Conservation (phyloP, 1,284 basidiomycete species). For the Ustilago esculenta region DNA sequence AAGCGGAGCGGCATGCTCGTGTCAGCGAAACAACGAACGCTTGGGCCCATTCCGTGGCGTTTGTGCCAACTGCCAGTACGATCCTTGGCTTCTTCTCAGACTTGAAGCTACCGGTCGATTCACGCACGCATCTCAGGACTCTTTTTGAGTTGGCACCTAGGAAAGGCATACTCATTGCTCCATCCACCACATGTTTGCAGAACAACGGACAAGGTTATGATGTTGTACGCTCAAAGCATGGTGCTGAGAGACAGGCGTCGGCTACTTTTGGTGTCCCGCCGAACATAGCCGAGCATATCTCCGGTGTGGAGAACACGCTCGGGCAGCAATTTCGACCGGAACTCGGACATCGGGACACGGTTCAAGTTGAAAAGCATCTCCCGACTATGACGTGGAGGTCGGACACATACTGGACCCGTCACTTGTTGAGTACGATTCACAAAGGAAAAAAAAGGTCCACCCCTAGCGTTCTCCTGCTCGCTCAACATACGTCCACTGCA, state of each 20-base stretch:
- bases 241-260: too few species aligned
- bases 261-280: neutral
- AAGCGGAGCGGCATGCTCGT: neutral
- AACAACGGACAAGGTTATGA: too few species aligned
- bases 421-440: neutral
- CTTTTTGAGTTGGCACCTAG: too few species aligned
- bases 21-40: neutral
- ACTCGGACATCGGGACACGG: constrained; percentile 4
- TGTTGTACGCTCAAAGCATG: too few species aligned
- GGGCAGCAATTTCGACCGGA: neutral
- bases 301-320: neutral
- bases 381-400: constrained; percentile 37
- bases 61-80: too few species aligned
- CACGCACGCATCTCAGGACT: too few species aligned
- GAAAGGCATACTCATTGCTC: too few species aligned
- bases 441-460: neutral
- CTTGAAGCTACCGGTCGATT: too few species aligned
- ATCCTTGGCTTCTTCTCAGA: too few species aligned
- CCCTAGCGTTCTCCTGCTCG: neutral
- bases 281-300: too few species aligned
- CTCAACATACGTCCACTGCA: neutral
- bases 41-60: neutral
- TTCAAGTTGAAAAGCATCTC: constrained; percentile 16
- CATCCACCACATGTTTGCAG: too few species aligned
- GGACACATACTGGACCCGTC: neutral